Percentiles rank a stretch among this genome's conserved stretches.
Conservation (phyloP, 2,329 filamentous ascomycete species). For the Trichoderma sp. region DNA sequence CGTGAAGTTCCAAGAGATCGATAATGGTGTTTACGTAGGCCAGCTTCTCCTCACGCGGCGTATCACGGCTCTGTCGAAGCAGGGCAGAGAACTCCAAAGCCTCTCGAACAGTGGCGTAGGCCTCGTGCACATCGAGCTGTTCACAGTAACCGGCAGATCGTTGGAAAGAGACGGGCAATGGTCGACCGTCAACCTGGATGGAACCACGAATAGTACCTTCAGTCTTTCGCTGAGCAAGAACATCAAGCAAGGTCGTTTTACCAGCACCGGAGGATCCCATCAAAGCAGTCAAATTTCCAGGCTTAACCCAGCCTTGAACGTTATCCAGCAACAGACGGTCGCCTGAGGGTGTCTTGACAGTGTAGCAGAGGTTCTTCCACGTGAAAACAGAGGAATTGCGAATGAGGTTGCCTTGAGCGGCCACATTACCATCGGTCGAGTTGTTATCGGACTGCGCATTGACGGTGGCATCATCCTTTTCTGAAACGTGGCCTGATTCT, state of each 20-base stretch:
- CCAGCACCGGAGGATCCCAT: conserved; percentile 82
- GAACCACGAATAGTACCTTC: conserved; percentile 75
- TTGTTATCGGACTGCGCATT: conserved; percentile 4
- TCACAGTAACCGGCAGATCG: conserved; percentile 79
- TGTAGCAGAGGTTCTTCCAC: conserved; percentile 73
- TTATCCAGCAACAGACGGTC: conserved; percentile 74
- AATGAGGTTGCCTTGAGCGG: conserved; percentile 44
- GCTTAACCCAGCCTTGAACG: conserved; percentile 82
- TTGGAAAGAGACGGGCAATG: conserved; percentile 73
- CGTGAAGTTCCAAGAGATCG: conserved; percentile 56
- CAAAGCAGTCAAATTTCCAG: conserved; percentile 75
- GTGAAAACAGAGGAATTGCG: conserved; percentile 71
- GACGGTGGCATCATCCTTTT: conserved; percentile 29
- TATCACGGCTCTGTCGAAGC: conserved; percentile 67
- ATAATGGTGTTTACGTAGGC: conserved; percentile 79
- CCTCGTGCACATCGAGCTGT: conserved; percentile 77
- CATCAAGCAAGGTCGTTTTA: conserved; percentile 83
- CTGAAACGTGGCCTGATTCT: conserved; percentile 34
- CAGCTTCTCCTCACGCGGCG: conserved; percentile 67
- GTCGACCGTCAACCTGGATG: conserved; percentile 74
- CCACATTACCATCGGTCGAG: conserved; percentile 26
- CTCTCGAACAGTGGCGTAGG: conserved; percentile 67
- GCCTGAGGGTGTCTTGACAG: conserved; percentile 61
- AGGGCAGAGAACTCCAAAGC: conserved; percentile 66
- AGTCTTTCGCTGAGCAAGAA: conserved; percentile 76